Conservation (phyloP, 2,329 filamentous ascomycete species). For the Neocatenulostroma microsporum region DNA sequence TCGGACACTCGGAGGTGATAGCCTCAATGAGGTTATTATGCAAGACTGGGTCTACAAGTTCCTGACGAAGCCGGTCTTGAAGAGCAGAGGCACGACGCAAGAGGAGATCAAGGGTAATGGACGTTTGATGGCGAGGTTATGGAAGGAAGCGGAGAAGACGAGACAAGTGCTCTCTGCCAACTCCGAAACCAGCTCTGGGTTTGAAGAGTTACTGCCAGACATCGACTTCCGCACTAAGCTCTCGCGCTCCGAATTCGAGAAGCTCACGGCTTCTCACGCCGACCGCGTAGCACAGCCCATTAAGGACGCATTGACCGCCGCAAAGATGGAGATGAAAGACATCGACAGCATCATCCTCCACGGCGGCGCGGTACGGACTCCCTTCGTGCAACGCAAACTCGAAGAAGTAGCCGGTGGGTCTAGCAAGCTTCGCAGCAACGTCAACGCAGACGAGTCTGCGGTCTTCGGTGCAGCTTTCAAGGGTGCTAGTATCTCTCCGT, state of each 20-base stretch:
- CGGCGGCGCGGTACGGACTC: constrained; percentile 81
- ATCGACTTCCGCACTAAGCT: constrained; percentile 92
- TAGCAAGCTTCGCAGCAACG: constrained; percentile 81
- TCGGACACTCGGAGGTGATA: constrained; percentile 77
- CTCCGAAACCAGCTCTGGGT: constrained; percentile 66
- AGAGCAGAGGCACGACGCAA: constrained; percentile 55
- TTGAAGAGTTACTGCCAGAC: constrained; percentile 86
- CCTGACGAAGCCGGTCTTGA: constrained; percentile 55
- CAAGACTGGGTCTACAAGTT: constrained; percentile 83
- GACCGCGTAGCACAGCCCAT: constrained; percentile 63
- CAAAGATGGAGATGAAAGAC: constrained; percentile 64
- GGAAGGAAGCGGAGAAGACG: constrained; percentile 80
- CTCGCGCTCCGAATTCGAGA: constrained; percentile 70
- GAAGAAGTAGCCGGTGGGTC: constrained; percentile 64
- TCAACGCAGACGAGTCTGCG: constrained; percentile 94
- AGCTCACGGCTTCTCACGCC: constrained; percentile 60
- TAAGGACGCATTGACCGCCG: constrained; percentile 63
- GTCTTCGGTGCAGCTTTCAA: constrained; percentile 95
- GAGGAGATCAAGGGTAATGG: constrained; percentile 66
- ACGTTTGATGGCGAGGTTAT: constrained; percentile 79
- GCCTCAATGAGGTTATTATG: constrained; percentile 78
- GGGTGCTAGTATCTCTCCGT: constrained; percentile 82
- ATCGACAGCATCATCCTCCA: constrained; percentile 89
- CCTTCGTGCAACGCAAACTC: constrained; percentile 85
- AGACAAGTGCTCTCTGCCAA: constrained; percentile 93